A percentile compares a stretch with the other conserved stretches of the same genome.
Evolutionary conservation across 768 basidiomycete species (phyloP).

Genomic region (Russula foetens): DNA sequence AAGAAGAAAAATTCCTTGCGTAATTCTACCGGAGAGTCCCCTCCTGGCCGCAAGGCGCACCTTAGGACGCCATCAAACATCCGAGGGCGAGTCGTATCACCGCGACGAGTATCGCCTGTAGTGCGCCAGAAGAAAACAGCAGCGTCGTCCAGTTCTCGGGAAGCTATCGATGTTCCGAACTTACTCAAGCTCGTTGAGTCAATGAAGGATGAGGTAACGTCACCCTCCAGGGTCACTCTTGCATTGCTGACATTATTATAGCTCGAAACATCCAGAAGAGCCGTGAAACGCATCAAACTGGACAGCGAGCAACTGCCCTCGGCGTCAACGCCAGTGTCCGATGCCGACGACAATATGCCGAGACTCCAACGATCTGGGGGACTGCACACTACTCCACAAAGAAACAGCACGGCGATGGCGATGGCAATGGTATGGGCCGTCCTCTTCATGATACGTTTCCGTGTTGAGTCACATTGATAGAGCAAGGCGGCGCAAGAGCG

Average conservation of each 20-base stretch:
- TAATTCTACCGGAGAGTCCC: conserved; percentile 33
- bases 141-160: conserved; percentile 11
- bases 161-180: conserved; percentile 36
- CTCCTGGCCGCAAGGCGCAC: conserved; percentile 26
- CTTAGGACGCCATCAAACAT: conserved; percentile 36
- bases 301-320: conserved; percentile 44
- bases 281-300: conserved; percentile 66
- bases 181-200: conserved; percentile 43
- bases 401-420: conserved; percentile 23
- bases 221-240: background rate
- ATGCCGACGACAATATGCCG: conserved; percentile 22
- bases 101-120: conserved; percentile 21
- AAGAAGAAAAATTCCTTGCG: conserved; percentile 74
- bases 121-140: conserved; percentile 10
- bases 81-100: conserved; percentile 21
- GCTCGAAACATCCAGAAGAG: conserved; percentile 64
- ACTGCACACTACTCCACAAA: conserved; percentile 39
- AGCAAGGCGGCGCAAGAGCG: conserved; percentile 69
- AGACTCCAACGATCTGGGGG: conserved; percentile 49
- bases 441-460: conserved; percentile 19
- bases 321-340: conserved; percentile 13
- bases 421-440: conserved; percentile 30
- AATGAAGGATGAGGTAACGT: conserved; percentile 59
- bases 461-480: conserved; percentile 30
- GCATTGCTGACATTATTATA: conserved; percentile 25